These are phyloP conservation scores for Stagonosporopsis chrysanthemi DNA, from an alignment of 2,329 filamentous ascomycete species.

Conservation along the genomic window DNA sequence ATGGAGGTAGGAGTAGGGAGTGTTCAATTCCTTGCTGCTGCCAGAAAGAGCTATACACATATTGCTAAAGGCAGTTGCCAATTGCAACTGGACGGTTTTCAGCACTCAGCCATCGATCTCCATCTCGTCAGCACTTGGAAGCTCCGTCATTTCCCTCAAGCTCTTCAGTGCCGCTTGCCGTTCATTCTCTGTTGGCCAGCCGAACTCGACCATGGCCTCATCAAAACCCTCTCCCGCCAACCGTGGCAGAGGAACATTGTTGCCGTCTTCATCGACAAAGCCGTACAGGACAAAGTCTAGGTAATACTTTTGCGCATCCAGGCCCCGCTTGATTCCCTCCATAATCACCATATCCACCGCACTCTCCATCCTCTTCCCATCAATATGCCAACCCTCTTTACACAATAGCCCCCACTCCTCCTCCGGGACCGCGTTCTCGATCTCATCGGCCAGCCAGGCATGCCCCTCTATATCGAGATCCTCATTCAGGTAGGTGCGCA, in stretches of 20 bases:
- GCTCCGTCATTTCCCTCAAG: neutral
- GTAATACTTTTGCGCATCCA: slow-evolving; percentile 63
- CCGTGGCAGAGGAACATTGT: slow-evolving; percentile 58
- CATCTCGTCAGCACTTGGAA: neutral
- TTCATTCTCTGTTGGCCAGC: slow-evolving; percentile 5
- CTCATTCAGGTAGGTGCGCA: slow-evolving; percentile 28
- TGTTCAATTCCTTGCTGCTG: too few species aligned
- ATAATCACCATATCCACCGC: slow-evolving; percentile 49
- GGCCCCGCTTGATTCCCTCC: slow-evolving; percentile 62
- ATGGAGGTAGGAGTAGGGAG: too few species aligned
- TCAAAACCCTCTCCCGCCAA: slow-evolving; percentile 61
- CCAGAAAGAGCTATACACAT: too few species aligned
- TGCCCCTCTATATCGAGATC: slow-evolving; percentile 30
- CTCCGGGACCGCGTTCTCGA: slow-evolving; percentile 28
- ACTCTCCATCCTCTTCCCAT: slow-evolving; percentile 63
- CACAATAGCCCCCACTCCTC: slow-evolving; percentile 48
- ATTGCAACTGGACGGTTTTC: neutral
- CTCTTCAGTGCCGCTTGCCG: neutral
- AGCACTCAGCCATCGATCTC: neutral
- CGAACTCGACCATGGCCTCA: neutral
- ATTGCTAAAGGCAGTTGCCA: too few species aligned
- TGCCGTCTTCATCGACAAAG: slow-evolving; percentile 59
- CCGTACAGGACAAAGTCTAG: slow-evolving; percentile 69
- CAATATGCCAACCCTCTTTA: slow-evolving; percentile 57
- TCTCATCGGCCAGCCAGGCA: slow-evolving; percentile 34